Evolutionary conservation across 768 basidiomycete species (phyloP).

Genomic region (Hygrophorus pudorinus): DNA sequence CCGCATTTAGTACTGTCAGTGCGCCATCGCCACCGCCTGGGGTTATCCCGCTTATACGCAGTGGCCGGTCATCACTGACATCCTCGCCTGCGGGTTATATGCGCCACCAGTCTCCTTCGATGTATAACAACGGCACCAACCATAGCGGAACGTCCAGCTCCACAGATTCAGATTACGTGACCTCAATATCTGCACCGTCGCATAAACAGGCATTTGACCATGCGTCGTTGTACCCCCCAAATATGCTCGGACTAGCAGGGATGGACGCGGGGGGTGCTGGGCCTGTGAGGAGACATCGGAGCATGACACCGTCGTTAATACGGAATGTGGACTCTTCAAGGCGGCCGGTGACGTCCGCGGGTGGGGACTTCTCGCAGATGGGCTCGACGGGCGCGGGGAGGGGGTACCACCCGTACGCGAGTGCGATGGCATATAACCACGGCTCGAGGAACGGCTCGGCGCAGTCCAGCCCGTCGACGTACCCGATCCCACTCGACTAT

Average conservation of each 20-base stretch:
- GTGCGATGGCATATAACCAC: conserved; percentile 20
- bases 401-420: conserved; percentile 50
- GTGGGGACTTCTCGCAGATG: conserved; percentile 19
- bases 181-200: conserved; percentile 57
- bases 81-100: conserved; percentile 19
- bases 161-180: conserved; percentile 34
- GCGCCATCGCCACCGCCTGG: conserved; percentile 29
- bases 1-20: conserved; percentile 30
- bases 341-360: conserved; percentile 37
- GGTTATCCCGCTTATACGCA: conserved; percentile 17
- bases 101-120: conserved; percentile 6
- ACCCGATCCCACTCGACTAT: conserved; percentile 27
- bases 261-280: conserved; percentile 31
- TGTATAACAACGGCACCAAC: neutral
- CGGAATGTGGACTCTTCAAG: conserved; percentile 40
- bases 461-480: conserved; percentile 36
- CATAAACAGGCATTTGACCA: conserved; percentile 63
- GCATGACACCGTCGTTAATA: conserved; percentile 62
- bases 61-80: conserved; percentile 17
- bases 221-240: conserved; percentile 35
- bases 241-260: conserved; percentile 23
- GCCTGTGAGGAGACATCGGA: conserved; percentile 59
- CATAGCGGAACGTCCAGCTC: too few species aligned
- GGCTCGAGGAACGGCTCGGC: conserved; percentile 28
- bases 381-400: conserved; percentile 23